Conservation (phyloP, 208 protist genomes). For the Acanthamoeba pearcei region DNA sequence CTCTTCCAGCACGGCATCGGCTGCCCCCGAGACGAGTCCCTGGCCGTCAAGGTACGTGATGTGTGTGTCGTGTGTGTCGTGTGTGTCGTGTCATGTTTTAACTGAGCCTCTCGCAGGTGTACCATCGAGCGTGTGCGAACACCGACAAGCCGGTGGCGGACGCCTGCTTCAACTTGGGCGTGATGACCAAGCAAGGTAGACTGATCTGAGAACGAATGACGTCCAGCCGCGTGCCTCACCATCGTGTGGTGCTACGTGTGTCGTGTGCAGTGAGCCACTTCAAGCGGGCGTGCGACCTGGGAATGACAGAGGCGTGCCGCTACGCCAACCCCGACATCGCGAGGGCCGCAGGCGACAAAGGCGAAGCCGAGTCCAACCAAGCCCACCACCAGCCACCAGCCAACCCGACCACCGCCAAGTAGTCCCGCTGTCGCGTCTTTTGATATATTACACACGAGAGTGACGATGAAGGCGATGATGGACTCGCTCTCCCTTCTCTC, state of each 20-base stretch:
- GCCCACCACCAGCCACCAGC: too few relatives aligned
- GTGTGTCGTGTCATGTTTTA: too few relatives aligned
- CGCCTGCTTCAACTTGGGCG: constrained; percentile 45
- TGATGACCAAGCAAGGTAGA: constrained; percentile 27
- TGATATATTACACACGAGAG: background rate
- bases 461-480: too few relatives aligned
- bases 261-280: background rate
- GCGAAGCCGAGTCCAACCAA: background rate
- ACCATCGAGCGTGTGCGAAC: background rate
- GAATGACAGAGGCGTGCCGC: background rate
- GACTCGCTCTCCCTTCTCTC: too few relatives aligned
- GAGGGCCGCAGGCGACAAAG: background rate
- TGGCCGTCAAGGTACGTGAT: background rate
- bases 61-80: background rate
- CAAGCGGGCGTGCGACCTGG: constrained; percentile 4
- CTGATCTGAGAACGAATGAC: too few relatives aligned
- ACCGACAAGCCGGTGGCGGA: background rate
- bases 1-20: constrained; percentile 50
- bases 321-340: background rate
- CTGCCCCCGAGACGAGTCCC: background rate
- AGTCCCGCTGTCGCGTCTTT: background rate
- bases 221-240: background rate
- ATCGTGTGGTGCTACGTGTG: background rate
- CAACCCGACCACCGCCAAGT: too few relatives aligned
- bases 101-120: background rate